phyloP scores from a whole-genome alignment of 345 rosid species.

The Aquilaria malaccensis region DNA sequence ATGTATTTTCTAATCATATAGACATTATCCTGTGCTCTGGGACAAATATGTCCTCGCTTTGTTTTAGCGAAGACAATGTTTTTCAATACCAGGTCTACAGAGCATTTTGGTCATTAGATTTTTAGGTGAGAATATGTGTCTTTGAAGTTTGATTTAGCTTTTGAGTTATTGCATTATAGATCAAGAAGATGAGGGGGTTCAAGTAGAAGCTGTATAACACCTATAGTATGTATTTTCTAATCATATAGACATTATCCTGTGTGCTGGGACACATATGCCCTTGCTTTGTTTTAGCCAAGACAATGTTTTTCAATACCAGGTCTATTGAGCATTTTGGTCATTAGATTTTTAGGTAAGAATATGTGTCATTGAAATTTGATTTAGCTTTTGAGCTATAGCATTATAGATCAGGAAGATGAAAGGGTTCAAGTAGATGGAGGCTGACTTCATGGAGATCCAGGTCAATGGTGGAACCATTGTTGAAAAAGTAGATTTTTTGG shows the following conservation, averaged over 20 bases:
- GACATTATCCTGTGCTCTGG: too few species aligned
- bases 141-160: background rate
- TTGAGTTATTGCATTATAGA: slow-evolving; percentile 23
- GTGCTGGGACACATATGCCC: too few species aligned
- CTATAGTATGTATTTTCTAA: too few species aligned
- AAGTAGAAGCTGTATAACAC: slow-evolving; percentile 38
- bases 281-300: too few species aligned
- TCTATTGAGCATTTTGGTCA: background rate
- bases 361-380: background rate
- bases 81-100: background rate
- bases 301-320: background rate
- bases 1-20: too few species aligned
- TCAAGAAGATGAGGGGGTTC: slow-evolving; percentile 83
- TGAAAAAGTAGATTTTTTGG: slow-evolving; percentile 55
- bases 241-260: too few species aligned
- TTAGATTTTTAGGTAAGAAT: background rate
- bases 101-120: background rate
- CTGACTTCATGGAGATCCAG: slow-evolving; percentile 84
- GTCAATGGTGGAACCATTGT: slow-evolving; percentile 77
- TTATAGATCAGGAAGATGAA: slow-evolving; percentile 78
- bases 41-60: too few species aligned
- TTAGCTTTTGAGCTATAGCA: background rate
- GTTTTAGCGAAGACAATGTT: too few species aligned
- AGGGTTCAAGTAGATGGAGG: slow-evolving; percentile 87
- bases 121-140: background rate